Conservation (phyloP, 768 basidiomycete species). For the Boletus edulis region DNA sequence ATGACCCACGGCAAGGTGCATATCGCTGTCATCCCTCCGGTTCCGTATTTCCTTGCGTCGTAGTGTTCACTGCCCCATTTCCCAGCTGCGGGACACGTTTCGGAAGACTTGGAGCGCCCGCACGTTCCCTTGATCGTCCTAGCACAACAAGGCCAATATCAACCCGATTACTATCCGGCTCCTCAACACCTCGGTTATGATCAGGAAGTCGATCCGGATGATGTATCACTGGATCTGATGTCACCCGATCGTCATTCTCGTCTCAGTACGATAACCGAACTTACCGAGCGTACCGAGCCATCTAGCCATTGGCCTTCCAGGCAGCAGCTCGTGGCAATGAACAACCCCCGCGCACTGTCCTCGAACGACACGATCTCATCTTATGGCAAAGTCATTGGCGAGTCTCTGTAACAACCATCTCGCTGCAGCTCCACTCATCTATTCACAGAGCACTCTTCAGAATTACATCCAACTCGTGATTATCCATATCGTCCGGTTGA, state of each 20-base stretch:
- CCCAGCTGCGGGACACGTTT: slow-evolving; percentile 22
- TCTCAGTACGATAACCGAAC: slow-evolving; percentile 67
- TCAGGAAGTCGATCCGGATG: slow-evolving; percentile 22
- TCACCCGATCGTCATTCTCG: slow-evolving; percentile 32
- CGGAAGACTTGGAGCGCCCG: slow-evolving; percentile 38
- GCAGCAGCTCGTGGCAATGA: slow-evolving; percentile 38
- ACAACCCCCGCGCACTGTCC: slow-evolving; percentile 38
- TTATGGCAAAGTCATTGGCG: slow-evolving; percentile 64
- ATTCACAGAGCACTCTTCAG: slow-evolving; percentile 19
- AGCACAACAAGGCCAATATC: slow-evolving; percentile 52
- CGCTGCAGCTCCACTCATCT: slow-evolving; percentile 2
- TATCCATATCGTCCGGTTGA: slow-evolving; percentile 31
- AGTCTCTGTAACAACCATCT: slow-evolving; percentile 17
- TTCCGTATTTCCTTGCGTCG: slow-evolving; percentile 16
- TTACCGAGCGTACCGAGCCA: slow-evolving; percentile 61
- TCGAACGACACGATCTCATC: slow-evolving; percentile 45
- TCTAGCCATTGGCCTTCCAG: slow-evolving; percentile 48
- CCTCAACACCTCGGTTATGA: slow-evolving; percentile 24
- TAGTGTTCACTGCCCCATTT: slow-evolving; percentile 16
- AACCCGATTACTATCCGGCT: slow-evolving; percentile 27
- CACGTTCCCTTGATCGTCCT: slow-evolving; percentile 59
- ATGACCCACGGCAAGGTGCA: slow-evolving; percentile 58
- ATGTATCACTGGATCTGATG: slow-evolving; percentile 35
- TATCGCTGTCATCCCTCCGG: slow-evolving; percentile 30
- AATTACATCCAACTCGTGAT: not conserved